Conservation (phyloP, 2,329 filamentous ascomycete genomes). For the Talaromyces sp. region DNA sequence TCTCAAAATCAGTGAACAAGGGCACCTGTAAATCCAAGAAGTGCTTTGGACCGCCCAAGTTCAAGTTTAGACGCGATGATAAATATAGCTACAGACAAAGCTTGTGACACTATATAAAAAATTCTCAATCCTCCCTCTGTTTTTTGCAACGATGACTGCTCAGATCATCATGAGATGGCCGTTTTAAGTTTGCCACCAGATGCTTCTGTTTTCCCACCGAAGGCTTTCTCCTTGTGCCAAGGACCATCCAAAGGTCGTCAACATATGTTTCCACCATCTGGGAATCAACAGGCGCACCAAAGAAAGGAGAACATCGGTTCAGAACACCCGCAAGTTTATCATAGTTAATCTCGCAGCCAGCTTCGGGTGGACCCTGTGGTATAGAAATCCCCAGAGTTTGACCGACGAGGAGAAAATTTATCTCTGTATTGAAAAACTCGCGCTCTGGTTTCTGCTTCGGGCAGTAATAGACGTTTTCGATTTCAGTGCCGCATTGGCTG, state of each 20-base stretch:
- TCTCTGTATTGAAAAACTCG: not conserved
- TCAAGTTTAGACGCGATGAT: not conserved
- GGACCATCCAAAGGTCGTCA: not conserved
- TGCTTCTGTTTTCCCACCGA: not conserved
- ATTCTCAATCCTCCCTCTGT: not conserved
- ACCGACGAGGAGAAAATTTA: not conserved
- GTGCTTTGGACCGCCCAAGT: not conserved
- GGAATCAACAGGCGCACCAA: not conserved
- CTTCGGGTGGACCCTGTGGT: not conserved
- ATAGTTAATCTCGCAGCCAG: not conserved
- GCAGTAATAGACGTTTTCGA: not conserved
- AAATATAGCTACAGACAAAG: not conserved
- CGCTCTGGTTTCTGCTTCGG: not conserved
- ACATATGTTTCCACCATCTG: not conserved
- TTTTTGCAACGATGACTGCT: not conserved
- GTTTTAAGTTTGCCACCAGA: not conserved
- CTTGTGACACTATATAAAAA: not conserved
- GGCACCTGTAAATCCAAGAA: not conserved
- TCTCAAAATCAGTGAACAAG: not conserved
- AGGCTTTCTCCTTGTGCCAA: not conserved
- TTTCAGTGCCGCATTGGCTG: not conserved
- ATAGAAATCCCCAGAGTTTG: not conserved
- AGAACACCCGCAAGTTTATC: not conserved
- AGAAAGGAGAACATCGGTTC: not conserved
- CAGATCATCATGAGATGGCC: not conserved